phyloP scores from a whole-genome alignment of 2,329 filamentous ascomycete genomes.

The Cytospora piceicola region DNA sequence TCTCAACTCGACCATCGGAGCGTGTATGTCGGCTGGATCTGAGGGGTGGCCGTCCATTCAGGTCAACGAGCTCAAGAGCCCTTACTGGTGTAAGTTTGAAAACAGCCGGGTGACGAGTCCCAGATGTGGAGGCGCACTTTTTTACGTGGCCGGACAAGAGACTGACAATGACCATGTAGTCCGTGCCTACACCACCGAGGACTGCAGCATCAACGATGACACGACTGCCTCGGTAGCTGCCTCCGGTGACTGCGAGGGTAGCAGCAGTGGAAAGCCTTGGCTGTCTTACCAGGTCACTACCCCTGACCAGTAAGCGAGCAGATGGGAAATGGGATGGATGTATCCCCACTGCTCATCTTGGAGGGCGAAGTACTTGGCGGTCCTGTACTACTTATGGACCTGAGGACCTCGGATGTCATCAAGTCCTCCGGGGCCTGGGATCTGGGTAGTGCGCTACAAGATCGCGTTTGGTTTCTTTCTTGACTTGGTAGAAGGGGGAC shows the following conservation, averaged over 20 bases:
- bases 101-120: no score
- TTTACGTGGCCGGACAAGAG: no score
- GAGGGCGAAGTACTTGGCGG: background rate
- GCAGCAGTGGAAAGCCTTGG: background rate
- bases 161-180: background rate
- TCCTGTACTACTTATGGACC: background rate
- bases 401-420: background rate
- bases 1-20: no score
- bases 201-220: background rate
- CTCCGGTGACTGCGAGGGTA: background rate
- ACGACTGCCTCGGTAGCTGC: background rate
- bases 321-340: background rate
- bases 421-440: background rate
- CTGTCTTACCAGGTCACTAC: background rate
- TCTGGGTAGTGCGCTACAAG: background rate
- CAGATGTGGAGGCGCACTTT: no score
- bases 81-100: no score
- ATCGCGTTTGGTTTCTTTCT: background rate
- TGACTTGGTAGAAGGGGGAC: background rate
- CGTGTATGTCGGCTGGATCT: no score
- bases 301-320: background rate
- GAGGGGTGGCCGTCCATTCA: no score
- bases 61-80: no score
- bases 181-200: background rate
- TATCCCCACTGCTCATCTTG: background rate